Evolutionary conservation across 2,329 filamentous ascomycete species (phyloP).

Genomic region (Gliomastix tumulicola): DNA sequence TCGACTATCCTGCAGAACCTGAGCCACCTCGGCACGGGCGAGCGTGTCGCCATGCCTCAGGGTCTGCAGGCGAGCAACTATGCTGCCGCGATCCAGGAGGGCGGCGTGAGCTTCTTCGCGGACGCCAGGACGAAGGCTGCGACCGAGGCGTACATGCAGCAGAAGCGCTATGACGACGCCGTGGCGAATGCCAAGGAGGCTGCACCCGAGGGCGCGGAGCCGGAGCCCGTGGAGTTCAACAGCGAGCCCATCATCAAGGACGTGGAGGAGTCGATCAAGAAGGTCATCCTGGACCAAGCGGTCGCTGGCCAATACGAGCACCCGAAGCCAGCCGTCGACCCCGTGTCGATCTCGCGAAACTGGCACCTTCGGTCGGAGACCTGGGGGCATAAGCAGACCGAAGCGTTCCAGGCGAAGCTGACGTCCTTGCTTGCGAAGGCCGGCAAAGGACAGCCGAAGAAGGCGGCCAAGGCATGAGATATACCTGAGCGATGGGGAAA

Average conservation of each 20-base stretch:
- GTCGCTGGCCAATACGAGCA: conserved; percentile 28
- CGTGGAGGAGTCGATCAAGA: conserved; percentile 22
- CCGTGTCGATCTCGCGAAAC: conserved; percentile 22
- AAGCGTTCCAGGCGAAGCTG: conserved; percentile 31
- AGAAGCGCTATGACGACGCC: conserved; percentile 11
- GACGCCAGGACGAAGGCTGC: conserved; percentile 16
- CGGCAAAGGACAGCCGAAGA: conserved; percentile 10
- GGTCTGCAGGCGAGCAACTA: conserved; percentile 18
- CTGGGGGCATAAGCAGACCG: conserved; percentile 22
- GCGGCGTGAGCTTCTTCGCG: conserved; percentile 22
- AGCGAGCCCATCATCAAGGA: conserved; percentile 18
- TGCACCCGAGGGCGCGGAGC: conserved; percentile 8
- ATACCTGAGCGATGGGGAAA: not conserved
- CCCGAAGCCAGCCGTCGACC: conserved; percentile 19
- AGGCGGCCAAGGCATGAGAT: conserved; percentile 7
- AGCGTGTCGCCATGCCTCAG: conserved; percentile 21
- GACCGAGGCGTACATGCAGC: conserved; percentile 20
- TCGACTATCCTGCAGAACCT: conserved; percentile 27
- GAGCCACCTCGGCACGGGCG: conserved; percentile 24
- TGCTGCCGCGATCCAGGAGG: conserved; percentile 19
- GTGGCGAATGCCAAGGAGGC: conserved; percentile 6
- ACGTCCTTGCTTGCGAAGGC: conserved; percentile 17
- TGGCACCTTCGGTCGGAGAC: conserved; percentile 29
- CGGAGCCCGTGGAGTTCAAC: conserved; percentile 6
- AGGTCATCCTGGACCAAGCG: conserved; percentile 21